Percentiles rank a stretch among this genome's conserved stretches.
Conservation (phyloP, 176 grass and related monocot species). For the Panicum miliaceum region DNA sequence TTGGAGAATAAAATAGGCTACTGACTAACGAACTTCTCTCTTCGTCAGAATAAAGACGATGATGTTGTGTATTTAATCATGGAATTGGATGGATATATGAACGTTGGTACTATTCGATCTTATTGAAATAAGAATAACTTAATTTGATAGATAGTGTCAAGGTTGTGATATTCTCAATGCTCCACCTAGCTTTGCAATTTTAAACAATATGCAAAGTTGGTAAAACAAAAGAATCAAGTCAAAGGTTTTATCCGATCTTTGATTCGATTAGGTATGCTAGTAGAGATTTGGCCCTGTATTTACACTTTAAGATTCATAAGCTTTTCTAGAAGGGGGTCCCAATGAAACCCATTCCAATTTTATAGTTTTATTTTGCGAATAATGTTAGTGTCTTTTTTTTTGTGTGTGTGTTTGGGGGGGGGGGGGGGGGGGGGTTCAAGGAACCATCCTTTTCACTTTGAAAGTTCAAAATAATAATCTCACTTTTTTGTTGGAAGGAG, state of each 20-base stretch:
- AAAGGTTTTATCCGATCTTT: not conserved
- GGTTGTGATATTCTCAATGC: not conserved
- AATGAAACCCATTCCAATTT: not conserved
- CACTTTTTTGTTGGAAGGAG: not conserved
- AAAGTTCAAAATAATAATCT: constrained; percentile 9
- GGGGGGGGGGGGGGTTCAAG: not conserved
- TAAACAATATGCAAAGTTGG: no score
- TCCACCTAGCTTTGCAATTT: not conserved
- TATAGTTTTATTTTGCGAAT: not conserved
- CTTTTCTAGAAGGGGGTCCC: constrained; percentile 1
- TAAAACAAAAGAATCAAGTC: not conserved
- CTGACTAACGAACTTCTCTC: not conserved
- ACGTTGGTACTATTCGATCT: not conserved
- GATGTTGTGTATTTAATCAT: not conserved
- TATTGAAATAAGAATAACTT: not conserved
- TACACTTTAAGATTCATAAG: not conserved
- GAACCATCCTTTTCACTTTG: constrained; percentile 22
- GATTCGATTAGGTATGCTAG: not conserved
- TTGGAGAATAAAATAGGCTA: not conserved
- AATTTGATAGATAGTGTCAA: not conserved
- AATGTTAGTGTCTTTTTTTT: not conserved
- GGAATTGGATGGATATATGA: not conserved
- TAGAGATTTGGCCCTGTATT: not conserved
- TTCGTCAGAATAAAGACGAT: not conserved
- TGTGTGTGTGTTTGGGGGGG: not conserved